Percentiles rank a stretch among this genome's conserved stretches.
Evolutionary conservation across 164 flowering plant species (phyloP).

Genomic region (Liriodendron chinense): DNA sequence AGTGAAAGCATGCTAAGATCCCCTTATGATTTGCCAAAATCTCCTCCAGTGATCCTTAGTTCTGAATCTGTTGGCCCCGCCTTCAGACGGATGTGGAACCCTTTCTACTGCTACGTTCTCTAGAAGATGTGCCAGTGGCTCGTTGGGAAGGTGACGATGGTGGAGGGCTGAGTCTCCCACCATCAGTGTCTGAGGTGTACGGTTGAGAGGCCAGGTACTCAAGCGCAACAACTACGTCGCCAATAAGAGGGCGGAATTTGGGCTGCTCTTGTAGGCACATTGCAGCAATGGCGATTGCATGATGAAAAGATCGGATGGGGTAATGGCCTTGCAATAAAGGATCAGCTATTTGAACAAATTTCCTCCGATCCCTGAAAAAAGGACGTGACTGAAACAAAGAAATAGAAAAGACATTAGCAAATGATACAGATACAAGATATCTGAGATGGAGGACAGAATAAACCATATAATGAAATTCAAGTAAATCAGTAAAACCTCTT

Average conservation of each 20-base stretch:
- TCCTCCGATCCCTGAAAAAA: conserved; percentile 64
- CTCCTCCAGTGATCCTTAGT: too few relatives aligned
- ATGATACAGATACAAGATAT: neutral
- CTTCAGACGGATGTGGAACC: too few relatives aligned
- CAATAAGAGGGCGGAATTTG: conserved; percentile 61
- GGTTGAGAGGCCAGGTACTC: conserved; percentile 72
- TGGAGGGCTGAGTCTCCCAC: conserved; percentile 11
- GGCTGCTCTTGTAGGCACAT: conserved; percentile 94
- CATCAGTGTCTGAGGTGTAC: conserved; percentile 23
- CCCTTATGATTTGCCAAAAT: too few relatives aligned
- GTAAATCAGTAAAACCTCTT: neutral
- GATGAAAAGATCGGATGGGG: conserved; percentile 60
- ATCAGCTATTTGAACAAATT: conserved; percentile 58
- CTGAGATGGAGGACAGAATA: neutral
- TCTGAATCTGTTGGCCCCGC: too few relatives aligned
- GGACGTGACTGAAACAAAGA: conserved; percentile 62
- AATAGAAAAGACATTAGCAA: neutral
- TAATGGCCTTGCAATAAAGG: conserved; percentile 63
- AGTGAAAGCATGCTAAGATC: too few relatives aligned
- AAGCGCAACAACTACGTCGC: conserved; percentile 77
- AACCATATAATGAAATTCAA: neutral
- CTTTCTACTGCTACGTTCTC: neutral
- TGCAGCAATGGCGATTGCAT: conserved; percentile 67
- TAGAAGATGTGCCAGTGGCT: neutral
- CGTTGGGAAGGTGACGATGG: conserved; percentile 18